Percentiles rank a stretch among this genome's conserved stretches.
Evolutionary conservation across 2,329 filamentous ascomycete genomes (phyloP).

Genomic region (Magnaporthales sp.): DNA sequence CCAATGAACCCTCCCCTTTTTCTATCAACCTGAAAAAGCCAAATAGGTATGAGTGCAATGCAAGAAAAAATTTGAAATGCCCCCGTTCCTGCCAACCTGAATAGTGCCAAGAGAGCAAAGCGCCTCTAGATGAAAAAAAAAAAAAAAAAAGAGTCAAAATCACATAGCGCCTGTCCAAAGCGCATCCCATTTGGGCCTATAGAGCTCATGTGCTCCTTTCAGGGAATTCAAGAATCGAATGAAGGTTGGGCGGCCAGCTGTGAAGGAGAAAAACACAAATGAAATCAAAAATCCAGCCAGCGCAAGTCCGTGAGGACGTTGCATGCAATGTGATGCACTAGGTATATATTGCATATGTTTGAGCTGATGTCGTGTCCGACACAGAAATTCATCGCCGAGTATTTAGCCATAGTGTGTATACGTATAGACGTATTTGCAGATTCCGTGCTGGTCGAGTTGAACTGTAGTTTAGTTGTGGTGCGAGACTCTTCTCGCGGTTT

Average conservation of each 20-base stretch:
- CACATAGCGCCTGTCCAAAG: neutral
- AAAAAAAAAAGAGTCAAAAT: neutral
- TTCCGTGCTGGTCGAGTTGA: neutral
- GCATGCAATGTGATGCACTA: neutral
- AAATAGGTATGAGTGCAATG: constrained; percentile 14
- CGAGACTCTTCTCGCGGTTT: constrained; percentile 51
- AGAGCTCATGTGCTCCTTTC: neutral
- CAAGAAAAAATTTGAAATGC: constrained; percentile 18
- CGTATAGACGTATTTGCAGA: neutral
- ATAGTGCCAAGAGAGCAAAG: neutral
- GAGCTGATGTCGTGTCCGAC: neutral
- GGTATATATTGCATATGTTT: neutral
- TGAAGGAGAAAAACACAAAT: neutral
- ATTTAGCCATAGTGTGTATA: neutral
- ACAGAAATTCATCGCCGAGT: neutral
- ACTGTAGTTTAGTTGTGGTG: neutral
- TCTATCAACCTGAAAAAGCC: neutral
- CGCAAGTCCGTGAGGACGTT: neutral
- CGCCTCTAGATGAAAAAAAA: neutral
- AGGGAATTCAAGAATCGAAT: neutral
- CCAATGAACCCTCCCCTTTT: neutral
- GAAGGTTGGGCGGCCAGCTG: neutral
- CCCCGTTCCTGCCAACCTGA: neutral
- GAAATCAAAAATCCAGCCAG: constrained; percentile 1
- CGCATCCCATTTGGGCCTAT: neutral